Evolutionary conservation across 768 basidiomycete genomes (phyloP).

Genomic region (Boletus sensibilis): DNA sequence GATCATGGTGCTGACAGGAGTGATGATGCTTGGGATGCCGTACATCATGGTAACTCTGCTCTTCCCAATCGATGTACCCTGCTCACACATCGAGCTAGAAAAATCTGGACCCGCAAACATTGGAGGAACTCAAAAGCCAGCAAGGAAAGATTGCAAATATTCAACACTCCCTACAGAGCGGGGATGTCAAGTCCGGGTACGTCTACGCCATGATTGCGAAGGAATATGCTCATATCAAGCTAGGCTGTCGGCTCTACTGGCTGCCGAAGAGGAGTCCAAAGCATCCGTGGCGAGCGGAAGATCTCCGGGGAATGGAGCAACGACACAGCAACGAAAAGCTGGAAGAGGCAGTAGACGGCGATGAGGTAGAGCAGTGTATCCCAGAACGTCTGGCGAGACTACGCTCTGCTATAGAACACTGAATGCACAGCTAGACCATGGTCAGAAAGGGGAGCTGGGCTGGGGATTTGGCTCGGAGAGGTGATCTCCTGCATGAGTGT

Average conservation of each 20-base stretch:
- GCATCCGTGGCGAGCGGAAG: slow-evolving; percentile 21
- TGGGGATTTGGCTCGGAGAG: slow-evolving; percentile 7
- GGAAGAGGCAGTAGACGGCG: slow-evolving; percentile 38
- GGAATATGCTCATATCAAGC: slow-evolving; percentile 4
- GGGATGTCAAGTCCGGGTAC: slow-evolving; percentile 60
- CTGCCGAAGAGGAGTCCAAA: slow-evolving; percentile 40
- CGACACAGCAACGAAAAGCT: slow-evolving; percentile 34
- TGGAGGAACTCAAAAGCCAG: slow-evolving; percentile 62
- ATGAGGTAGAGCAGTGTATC: slow-evolving; percentile 11
- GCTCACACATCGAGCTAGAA: slow-evolving; percentile 45
- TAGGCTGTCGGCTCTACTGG: slow-evolving; percentile 47
- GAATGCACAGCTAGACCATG: not conserved
- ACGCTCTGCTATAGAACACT: slow-evolving; percentile 9
- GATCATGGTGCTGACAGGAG: slow-evolving; percentile 65
- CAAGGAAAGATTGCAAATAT: slow-evolving; percentile 56
- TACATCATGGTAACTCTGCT: slow-evolving; percentile 61
- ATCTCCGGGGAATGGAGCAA: slow-evolving; percentile 20
- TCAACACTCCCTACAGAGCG: slow-evolving; percentile 56
- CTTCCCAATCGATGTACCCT: not conserved
- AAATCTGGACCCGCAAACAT: slow-evolving; percentile 68
- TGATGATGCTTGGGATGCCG: slow-evolving; percentile 70
- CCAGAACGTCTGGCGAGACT: not conserved
- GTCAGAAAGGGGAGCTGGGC: slow-evolving; percentile 11
- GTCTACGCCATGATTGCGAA: slow-evolving; percentile 17
- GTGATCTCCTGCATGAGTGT: slow-evolving; percentile 9